A percentile compares a stretch with the other conserved stretches of the same genome.
Evolutionary conservation across 495 filamentous ascomycete genomes (phyloP).

Genomic region (Hapsidospora chrysogenum): DNA sequence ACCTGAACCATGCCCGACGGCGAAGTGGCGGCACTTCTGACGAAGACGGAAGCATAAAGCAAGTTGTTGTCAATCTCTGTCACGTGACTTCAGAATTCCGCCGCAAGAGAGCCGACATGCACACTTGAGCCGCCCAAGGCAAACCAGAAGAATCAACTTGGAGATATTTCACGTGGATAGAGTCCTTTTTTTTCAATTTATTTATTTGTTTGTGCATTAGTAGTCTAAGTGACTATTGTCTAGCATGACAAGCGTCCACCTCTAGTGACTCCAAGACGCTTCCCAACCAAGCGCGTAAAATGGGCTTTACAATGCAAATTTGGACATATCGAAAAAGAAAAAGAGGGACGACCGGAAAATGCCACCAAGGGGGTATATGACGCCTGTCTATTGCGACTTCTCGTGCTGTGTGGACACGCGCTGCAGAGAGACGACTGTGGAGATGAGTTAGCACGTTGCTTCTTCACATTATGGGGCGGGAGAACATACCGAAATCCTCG

Average conservation of each 20-base stretch:
- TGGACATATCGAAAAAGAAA: background rate
- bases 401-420: conserved; percentile 74
- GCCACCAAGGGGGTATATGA: conserved; percentile 1
- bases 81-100: too few relatives aligned
- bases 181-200: background rate
- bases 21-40: too few relatives aligned
- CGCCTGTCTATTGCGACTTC: conserved; percentile 42
- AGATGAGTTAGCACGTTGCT: conserved; percentile 13
- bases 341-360: background rate
- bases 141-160: too few relatives aligned
- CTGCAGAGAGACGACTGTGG: conserved; percentile 59
- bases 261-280: background rate
- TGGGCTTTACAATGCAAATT: background rate
- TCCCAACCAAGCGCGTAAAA: background rate
- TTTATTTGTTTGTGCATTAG: conserved; percentile 2
- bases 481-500: conserved; percentile 69
- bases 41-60: too few relatives aligned
- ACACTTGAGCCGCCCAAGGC: too few relatives aligned
- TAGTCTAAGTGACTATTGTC: conserved; percentile 1
- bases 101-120: too few relatives aligned
- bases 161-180: too few relatives aligned
- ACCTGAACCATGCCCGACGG: too few relatives aligned
- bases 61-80: too few relatives aligned
- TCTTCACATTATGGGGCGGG: background rate
- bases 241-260: background rate